A percentile compares a stretch with the other conserved stretches of the same genome.
Conservation (phyloP, 352 stramenopile species). For the Pythium phragmitis region DNA sequence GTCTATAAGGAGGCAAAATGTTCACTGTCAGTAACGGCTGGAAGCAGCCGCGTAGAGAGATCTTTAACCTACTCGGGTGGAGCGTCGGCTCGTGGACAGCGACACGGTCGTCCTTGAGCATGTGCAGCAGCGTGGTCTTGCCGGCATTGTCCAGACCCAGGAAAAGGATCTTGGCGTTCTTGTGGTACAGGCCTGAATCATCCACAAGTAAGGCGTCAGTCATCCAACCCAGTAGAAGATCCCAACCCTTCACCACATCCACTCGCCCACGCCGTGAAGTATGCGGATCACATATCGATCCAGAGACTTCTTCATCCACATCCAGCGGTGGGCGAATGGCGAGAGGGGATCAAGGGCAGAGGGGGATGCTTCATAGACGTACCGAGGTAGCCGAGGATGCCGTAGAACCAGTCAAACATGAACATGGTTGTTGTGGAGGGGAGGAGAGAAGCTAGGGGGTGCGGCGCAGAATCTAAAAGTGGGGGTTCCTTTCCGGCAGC, state of each 20-base stretch:
- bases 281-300: background rate
- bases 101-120: constrained; percentile 99
- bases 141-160: constrained; percentile 99
- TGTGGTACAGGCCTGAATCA: constrained; percentile 98
- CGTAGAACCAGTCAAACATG: constrained; percentile 96
- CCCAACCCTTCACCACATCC: background rate
- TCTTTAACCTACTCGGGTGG: constrained; percentile 86
- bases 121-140: constrained; percentile 99
- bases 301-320: background rate
- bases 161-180: constrained; percentile 99
- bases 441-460: background rate
- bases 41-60: background rate
- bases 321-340: background rate
- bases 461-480: constrained; percentile 27
- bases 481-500: constrained; percentile 20
- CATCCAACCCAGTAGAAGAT: background rate
- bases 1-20: constrained; percentile 39
- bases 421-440: constrained; percentile 69
- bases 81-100: constrained; percentile 96
- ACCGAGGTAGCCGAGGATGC: constrained; percentile 92
- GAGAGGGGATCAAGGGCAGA: background rate
- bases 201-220: constrained; percentile 1
- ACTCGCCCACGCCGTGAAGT: background rate
- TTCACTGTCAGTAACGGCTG: background rate
- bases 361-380: constrained; percentile 25